A percentile compares a stretch with the other conserved stretches of the same genome.
phyloP scores from a whole-genome alignment of 768 basidiomycete species.

The Lactarius akahatsu region DNA sequence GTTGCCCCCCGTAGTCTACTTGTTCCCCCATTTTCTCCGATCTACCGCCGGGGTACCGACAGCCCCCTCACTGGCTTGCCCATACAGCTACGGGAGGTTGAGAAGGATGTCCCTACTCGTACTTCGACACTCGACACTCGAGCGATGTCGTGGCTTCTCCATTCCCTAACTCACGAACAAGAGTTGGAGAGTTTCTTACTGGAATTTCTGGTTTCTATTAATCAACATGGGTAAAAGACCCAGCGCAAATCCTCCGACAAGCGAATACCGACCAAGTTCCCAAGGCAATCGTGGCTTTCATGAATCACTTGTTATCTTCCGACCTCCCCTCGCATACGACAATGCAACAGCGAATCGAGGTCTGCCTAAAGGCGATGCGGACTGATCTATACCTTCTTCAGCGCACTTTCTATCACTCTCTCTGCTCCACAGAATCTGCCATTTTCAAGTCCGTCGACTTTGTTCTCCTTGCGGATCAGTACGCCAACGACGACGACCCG shows the following conservation, averaged over 20 bases:
- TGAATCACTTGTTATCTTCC: conserved; percentile 7
- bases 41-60: too few relatives aligned
- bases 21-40: too few relatives aligned
- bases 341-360: too few relatives aligned
- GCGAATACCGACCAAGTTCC: conserved; percentile 1
- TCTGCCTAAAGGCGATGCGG: neutral
- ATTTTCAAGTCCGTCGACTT: too few relatives aligned
- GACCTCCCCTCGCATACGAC: neutral
- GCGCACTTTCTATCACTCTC: too few relatives aligned
- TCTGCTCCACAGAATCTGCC: too few relatives aligned
- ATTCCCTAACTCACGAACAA: conserved; percentile 7
- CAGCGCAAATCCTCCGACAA: neutral
- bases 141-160: conserved; percentile 5
- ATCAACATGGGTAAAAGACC: conserved; percentile 9
- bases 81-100: too few relatives aligned
- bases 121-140: neutral
- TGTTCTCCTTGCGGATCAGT: too few relatives aligned
- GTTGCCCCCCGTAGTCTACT: too few relatives aligned
- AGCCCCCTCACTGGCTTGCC: too few relatives aligned
- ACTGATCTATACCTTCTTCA: too few relatives aligned
- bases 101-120: neutral
- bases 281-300: conserved; percentile 4
- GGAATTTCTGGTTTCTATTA: conserved; percentile 13
- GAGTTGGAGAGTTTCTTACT: conserved; percentile 8
- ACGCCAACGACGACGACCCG: too few relatives aligned